phyloP scores from a whole-genome alignment of 805 yeast genomes.

The Tetrapisispora fleetii region DNA sequence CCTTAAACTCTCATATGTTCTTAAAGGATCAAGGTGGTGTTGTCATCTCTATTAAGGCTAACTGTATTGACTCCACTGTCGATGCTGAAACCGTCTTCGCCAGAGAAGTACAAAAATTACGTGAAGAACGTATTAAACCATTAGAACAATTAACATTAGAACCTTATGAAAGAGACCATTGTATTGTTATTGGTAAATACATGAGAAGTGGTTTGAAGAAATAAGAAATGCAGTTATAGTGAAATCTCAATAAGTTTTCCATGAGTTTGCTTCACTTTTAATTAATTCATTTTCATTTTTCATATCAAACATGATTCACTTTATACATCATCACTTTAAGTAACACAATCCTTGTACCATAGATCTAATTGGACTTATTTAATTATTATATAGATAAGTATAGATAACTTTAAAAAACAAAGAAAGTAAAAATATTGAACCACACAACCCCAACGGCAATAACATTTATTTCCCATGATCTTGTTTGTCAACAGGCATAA shows the following conservation, averaged over 20 bases:
- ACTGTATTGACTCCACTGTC: slow-evolving; percentile 99
- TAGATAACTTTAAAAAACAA: slow-evolving; percentile 1
- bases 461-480: too few species aligned
- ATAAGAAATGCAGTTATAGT: slow-evolving; percentile 14
- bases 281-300: background rate
- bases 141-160: slow-evolving; percentile 96
- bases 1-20: slow-evolving; percentile 95
- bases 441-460: background rate
- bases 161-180: slow-evolving; percentile 99
- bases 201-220: slow-evolving; percentile 67
- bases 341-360: slow-evolving; percentile 3
- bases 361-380: slow-evolving; percentile 1
- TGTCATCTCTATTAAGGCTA: slow-evolving; percentile 96
- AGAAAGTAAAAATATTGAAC: background rate
- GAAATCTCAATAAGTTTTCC: background rate
- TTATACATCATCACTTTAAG: slow-evolving; percentile 2
- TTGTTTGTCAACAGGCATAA: too few species aligned
- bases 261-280: background rate
- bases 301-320: background rate
- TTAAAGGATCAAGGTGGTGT: slow-evolving; percentile 98
- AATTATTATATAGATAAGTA: background rate
- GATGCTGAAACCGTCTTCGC: slow-evolving; percentile 99
- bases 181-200: slow-evolving; percentile 96
- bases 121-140: slow-evolving; percentile 98
- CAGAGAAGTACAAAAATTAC: slow-evolving; percentile 96